These are phyloP conservation scores for Pelomyxa schiedti DNA, from an alignment of 78 protist species.

Conservation along the genomic window DNA sequence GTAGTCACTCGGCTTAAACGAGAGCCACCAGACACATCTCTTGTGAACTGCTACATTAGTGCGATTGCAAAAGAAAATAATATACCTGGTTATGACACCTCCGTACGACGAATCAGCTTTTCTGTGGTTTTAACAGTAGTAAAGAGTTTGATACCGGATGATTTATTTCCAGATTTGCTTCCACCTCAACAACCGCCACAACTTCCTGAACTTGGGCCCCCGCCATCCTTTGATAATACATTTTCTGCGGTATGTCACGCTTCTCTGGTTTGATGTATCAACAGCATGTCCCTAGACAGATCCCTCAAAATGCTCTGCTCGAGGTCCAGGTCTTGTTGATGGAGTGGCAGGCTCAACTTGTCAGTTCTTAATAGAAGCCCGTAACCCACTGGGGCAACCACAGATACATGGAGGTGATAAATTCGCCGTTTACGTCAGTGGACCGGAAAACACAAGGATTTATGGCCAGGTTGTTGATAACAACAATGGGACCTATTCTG, in stretches of 20 bases:
- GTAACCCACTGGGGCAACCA: neutral
- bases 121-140: too few relatives aligned
- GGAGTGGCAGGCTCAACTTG: neutral
- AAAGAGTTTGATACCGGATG: too few relatives aligned
- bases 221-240: neutral
- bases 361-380: neutral
- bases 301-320: neutral
- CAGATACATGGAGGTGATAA: neutral
- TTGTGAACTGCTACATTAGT: constrained; percentile 22
- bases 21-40: constrained; percentile 41
- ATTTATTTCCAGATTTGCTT: too few relatives aligned
- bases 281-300: neutral
- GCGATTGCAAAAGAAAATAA: constrained; percentile 39
- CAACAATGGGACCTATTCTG: neutral
- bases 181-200: too few relatives aligned
- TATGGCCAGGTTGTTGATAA: neutral
- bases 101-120: too few relatives aligned
- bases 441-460: neutral
- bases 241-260: neutral
- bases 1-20: constrained; percentile 15
- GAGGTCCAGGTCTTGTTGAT: neutral
- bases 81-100: neutral
- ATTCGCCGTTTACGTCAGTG: neutral
- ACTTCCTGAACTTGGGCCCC: too few relatives aligned
- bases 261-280: neutral